phyloP scores from a whole-genome alignment of 352 stramenopile species.

The Pythium pyrilobum region DNA sequence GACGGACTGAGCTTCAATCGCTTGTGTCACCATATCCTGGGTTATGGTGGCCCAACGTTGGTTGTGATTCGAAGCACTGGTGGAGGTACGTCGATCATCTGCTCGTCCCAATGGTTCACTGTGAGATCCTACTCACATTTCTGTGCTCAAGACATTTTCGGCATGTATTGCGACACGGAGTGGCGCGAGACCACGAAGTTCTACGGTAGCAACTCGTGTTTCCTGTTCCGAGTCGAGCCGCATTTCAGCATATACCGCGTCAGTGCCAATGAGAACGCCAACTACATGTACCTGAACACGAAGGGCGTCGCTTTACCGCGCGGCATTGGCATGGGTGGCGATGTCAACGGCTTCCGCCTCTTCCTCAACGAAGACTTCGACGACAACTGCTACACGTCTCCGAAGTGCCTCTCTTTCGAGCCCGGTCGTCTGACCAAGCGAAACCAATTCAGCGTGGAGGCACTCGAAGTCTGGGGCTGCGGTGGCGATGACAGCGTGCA shows the following conservation, averaged over 20 bases:
- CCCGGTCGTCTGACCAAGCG: constrained; percentile 45
- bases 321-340: constrained; percentile 75
- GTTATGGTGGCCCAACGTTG: constrained; percentile 69
- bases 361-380: constrained; percentile 85
- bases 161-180: constrained; percentile 81
- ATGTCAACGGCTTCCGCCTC: constrained; percentile 62
- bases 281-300: constrained; percentile 88
- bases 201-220: constrained; percentile 78
- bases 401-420: constrained; percentile 74
- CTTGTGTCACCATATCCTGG: constrained; percentile 73
- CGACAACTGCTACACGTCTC: constrained; percentile 71
- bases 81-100: constrained; percentile 21
- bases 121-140: not conserved
- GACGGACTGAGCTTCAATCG: constrained; percentile 84
- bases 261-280: constrained; percentile 37
- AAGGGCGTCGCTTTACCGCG: constrained; percentile 71
- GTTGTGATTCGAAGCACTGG: constrained; percentile 61
- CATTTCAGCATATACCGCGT: constrained; percentile 61
- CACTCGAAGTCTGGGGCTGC: constrained; percentile 79
- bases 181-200: constrained; percentile 80
- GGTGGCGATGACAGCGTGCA: constrained; percentile 47
- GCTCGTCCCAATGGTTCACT: not conserved
- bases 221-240: constrained; percentile 67
- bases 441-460: constrained; percentile 58
- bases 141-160: constrained; percentile 55